Percentiles rank a stretch among this genome's conserved stretches.
phyloP scores from a whole-genome alignment of 129 eudicot species.

The Daucus carota region DH1_v3.0 NC_030384.2:44955501-44956000 shows the following conservation, averaged over 20 bases:
- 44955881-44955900: conserved; percentile 24
- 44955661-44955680: conserved; percentile 46
- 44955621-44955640: conserved; percentile 57
- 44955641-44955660: conserved; percentile 92
- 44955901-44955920: conserved; percentile 48
- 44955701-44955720: conserved; percentile 55
- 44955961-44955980: conserved; percentile 42
- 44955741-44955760: conserved; percentile 55
- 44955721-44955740: conserved; percentile 27
- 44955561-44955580: not conserved
- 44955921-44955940: conserved; percentile 56
- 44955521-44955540: not conserved
- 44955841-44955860: conserved; percentile 69
- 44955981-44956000: conserved; percentile 37
- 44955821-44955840: conserved; percentile 86
- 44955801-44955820: conserved; percentile 51
- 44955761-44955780: conserved; percentile 83
- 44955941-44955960: conserved; percentile 47
- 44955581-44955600: not conserved
- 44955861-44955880: conserved; percentile 31
- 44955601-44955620: conserved; percentile 31
- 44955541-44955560: not conserved
- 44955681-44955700: conserved; percentile 47
- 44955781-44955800: conserved; percentile 16
- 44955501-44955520: not conserved